Evolutionary conservation across 2,329 filamentous ascomycete genomes (phyloP).

Genomic region (Sarocladium brachiariae): DNA sequence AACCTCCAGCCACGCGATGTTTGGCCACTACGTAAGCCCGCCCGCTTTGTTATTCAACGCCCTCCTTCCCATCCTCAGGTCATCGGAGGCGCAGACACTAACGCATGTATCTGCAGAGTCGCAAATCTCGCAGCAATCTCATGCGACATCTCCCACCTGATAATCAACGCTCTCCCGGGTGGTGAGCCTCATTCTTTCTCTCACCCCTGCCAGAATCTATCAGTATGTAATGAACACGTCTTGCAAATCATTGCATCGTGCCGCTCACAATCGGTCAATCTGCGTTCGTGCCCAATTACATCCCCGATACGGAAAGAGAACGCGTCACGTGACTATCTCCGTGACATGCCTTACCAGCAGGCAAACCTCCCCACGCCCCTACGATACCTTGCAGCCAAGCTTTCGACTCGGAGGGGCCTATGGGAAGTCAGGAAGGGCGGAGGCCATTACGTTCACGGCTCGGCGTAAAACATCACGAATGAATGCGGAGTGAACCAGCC

Average conservation of each 20-base stretch:
- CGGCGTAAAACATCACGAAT: background rate
- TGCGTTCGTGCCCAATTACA: background rate
- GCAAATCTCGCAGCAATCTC: background rate
- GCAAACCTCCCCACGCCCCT: too few species aligned
- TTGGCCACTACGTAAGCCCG: slow-evolving; percentile 2
- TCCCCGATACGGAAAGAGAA: background rate
- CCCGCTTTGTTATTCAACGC: background rate
- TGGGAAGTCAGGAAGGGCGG: background rate
- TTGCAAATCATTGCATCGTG: background rate
- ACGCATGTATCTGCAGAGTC: background rate
- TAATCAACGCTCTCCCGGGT: too few species aligned
- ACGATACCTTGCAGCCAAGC: background rate
- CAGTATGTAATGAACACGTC: background rate
- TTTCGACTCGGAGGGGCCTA: background rate
- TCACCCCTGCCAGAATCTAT: background rate
- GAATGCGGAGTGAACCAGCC: background rate
- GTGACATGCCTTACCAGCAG: too few species aligned
- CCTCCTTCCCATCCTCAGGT: background rate
- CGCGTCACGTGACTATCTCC: background rate
- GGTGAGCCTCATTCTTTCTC: too few species aligned
- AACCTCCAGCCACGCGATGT: slow-evolving; percentile 14
- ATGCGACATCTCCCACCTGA: too few species aligned
- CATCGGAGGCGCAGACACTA: too few species aligned
- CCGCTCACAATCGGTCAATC: background rate
- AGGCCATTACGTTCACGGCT: slow-evolving; percentile 2